Base-by-base conservation (phyloP, 345 rosid species). In the Noccaea bulbosa region DNA sequence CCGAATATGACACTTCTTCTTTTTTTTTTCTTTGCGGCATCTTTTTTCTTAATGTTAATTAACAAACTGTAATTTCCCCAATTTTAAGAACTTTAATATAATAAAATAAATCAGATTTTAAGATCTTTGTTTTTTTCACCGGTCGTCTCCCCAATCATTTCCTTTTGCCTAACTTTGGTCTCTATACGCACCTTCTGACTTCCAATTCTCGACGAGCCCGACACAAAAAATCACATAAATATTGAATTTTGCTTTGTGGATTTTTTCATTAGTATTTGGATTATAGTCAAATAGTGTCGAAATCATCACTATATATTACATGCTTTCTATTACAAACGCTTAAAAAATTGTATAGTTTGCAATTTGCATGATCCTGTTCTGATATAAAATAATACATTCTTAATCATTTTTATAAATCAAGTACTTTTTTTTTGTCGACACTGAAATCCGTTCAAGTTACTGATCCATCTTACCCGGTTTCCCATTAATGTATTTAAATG, bases 1-100 rank as follows among this genome's bases (percentile, higher is more conserved):
- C 74, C 45, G 73, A 52, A 30, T 65, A 40, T 5, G 80, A 77
- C 74, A 7, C 70, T 62, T 35, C 62, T 45, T 62, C 69, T 53
- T 45, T 14, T 32, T 37, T 66, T 17, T 20, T 20, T 20, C 22
- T 20, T 2, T 20, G 2, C 8, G 11, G 60, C 30, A 66, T 60
- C 34, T 63, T 63, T 69, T 54, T 50, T 43, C 7, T 33, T 50
- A 24, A 40, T 49, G 5, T 24, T 63, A 17, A 37, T 54, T 65
- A 65, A 20, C 3, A 37, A 49, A 7, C 8, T 49, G n/a, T 12
- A 11, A 34, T 33, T 3, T 8, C 40, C 20, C 22, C 4, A 6
- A 54, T 9, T 50, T 50, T 20, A 20, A 20, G 22, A 20, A 20
- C 22, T 20, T 20, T 20, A 1, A 20, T 20, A 20, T 20, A 20